Evolutionary conservation across 2,329 filamentous ascomycete genomes (phyloP), one percentile per base, ranked within the genome.

Genomic region (Botryotinia narcissicola): DNA sequence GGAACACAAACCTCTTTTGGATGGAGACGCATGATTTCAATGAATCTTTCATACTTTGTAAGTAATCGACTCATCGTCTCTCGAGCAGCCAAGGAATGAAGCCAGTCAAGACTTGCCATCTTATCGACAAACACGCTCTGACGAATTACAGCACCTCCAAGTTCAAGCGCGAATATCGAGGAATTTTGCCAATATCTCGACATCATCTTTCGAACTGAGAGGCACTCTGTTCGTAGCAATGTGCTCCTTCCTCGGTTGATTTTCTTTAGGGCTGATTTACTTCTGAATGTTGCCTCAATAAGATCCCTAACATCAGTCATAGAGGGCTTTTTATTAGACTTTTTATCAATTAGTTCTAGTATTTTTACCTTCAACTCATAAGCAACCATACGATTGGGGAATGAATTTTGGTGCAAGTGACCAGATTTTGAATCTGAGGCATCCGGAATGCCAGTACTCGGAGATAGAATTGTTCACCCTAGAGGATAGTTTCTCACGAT

Each of bases 101-200:
- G 83, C 93, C 92, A 95, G 82, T 94, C 91, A 64, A 95, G 88
- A 76, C 87, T 85, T 76, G 88, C 86, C 92, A 95, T 95, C 83
- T 95, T 93, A 74, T 90, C 88, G 4, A 89, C 83, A 77, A 93
- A 93, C 64, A 87, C 84, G 29, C 88, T 87, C 79, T 93, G 91
- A 0, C 91, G 85, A 76, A 91, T 84, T 3, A 92, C 88, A 0
- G 90, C 91, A 2, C 89, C 88, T 7, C 85, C 83, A 2, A 93
- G 87, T 74, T 93, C 90, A 0, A 93, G 83, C 0, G 88, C 87
- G 75, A 93, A 92, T 0, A 85, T 83, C 1, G 87, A 88, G n/a
- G 83, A 84, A 78, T 93, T 93, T 35, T 88, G 86, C 90, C 90
- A 92, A 79, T 93, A 93, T 3, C 88, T 84, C 35, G 86, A 86